phyloP scores from a whole-genome alignment of 441 rosid species.

The Gossypium gossypioides region DNA sequence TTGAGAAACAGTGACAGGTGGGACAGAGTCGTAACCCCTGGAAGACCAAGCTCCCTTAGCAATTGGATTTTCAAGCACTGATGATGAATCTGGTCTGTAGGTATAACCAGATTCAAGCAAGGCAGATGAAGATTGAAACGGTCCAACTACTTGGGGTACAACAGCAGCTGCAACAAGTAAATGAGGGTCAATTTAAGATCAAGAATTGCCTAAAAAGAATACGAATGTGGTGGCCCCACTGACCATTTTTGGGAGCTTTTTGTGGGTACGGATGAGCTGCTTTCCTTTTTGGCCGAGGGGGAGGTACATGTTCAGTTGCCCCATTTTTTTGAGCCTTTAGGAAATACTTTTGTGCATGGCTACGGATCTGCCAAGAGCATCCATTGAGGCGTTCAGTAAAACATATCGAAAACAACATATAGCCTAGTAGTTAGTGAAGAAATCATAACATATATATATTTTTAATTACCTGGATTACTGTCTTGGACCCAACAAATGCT shows the following conservation, averaged over 20 bases:
- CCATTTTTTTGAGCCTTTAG: constrained; percentile 88
- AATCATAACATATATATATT: not conserved
- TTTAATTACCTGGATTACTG: constrained; percentile 67
- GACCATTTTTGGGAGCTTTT: constrained; percentile 68
- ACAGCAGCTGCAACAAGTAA: constrained; percentile 28
- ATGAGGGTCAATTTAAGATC: constrained; percentile 8
- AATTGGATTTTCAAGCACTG: constrained; percentile 31
- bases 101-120: constrained; percentile 39
- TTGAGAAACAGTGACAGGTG: constrained; percentile 30
- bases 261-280: constrained; percentile 91
- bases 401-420: not conserved
- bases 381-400: constrained; percentile 2
- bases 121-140: constrained; percentile 41
- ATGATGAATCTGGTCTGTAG: constrained; percentile 34
- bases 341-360: constrained; percentile 95
- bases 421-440: not conserved
- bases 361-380: constrained; percentile 63
- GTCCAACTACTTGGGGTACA: constrained; percentile 33
- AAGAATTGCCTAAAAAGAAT: not conserved
- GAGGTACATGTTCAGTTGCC: constrained; percentile 78
- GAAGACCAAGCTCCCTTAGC: constrained; percentile 32
- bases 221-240: not conserved
- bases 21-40: constrained; percentile 32
- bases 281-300: constrained; percentile 93
- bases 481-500: constrained; percentile 84